These are phyloP conservation scores for Aspergillus carbonarius DNA, from an alignment of 2,329 filamentous ascomycete genomes.

Conservation along the genomic window DNA sequence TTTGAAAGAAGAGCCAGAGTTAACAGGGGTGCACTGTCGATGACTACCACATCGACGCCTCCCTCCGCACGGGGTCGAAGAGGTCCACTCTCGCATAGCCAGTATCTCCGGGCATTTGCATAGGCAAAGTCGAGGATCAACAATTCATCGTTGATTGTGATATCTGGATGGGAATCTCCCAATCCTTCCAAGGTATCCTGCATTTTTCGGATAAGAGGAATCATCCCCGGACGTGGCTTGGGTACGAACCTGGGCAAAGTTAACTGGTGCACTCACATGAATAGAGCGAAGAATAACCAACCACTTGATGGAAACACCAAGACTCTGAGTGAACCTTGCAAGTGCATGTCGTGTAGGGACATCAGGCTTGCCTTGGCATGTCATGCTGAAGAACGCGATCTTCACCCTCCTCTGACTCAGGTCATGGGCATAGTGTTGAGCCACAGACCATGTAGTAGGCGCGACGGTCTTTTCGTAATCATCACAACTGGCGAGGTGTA, in stretches of 20 bases:
- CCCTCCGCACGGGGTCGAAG: conserved; percentile 62
- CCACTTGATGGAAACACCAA: conserved; percentile 69
- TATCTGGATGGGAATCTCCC: conserved; percentile 58
- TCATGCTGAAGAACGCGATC: conserved; percentile 73
- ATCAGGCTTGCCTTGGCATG: conserved; percentile 72
- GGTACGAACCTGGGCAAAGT: conserved; percentile 58
- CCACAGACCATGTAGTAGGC: conserved; percentile 61
- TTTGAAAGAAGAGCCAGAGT: conserved; percentile 71
- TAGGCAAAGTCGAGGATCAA: conserved; percentile 66
- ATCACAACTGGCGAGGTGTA: conserved; percentile 55
- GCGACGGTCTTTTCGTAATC: conserved; percentile 61
- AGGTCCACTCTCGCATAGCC: conserved; percentile 66
- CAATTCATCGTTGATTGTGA: conserved; percentile 60
- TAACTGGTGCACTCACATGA: neutral
- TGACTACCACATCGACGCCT: conserved; percentile 71
- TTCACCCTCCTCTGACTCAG: conserved; percentile 62
- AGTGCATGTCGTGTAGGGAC: conserved; percentile 74
- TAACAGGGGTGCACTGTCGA: conserved; percentile 80
- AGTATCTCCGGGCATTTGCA: conserved; percentile 70
- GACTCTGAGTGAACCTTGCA: conserved; percentile 63
- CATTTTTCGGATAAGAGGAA: conserved; percentile 77
- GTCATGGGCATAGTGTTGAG: conserved; percentile 59
- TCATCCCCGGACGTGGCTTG: conserved; percentile 72
- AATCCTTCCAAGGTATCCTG: conserved; percentile 83
- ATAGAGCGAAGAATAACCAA: conserved; percentile 43